These are phyloP conservation scores for Aspergillus pseudonomiae DNA, from an alignment of 2,329 filamentous ascomycete species.

Conservation along the genomic window DNA sequence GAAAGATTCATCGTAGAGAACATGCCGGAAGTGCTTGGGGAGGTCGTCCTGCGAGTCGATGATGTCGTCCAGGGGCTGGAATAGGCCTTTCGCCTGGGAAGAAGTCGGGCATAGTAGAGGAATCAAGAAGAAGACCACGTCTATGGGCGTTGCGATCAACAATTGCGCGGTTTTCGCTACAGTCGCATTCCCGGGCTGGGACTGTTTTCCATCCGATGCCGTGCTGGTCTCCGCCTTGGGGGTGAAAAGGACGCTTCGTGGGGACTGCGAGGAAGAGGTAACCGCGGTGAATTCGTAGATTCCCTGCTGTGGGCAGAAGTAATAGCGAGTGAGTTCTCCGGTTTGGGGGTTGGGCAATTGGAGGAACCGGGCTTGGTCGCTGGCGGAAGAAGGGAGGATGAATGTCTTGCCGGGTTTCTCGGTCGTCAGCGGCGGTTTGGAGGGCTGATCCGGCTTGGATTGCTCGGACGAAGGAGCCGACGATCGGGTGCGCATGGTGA, in stretches of 20 bases:
- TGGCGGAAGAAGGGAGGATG: constrained; percentile 58
- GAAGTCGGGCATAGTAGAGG: constrained; percentile 64
- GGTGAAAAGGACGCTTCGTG: constrained; percentile 60
- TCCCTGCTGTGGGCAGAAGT: constrained; percentile 61
- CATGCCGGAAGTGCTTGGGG: constrained; percentile 44
- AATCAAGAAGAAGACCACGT: constrained; percentile 81
- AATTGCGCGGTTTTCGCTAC: constrained; percentile 71
- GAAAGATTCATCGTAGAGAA: constrained; percentile 45
- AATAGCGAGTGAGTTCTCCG: constrained; percentile 53
- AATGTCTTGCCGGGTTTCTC: constrained; percentile 53
- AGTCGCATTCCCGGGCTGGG: constrained; percentile 46
- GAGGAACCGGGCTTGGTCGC: constrained; percentile 57
- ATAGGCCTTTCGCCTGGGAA: constrained; percentile 43
- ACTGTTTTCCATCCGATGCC: constrained; percentile 44
- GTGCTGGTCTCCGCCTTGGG: constrained; percentile 23
- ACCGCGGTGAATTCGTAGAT: constrained; percentile 65
- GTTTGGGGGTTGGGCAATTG: constrained; percentile 59
- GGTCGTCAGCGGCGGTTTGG: constrained; percentile 24
- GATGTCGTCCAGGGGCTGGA: constrained; percentile 54
- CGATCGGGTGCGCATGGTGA: constrained; percentile 28
- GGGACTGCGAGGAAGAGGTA: constrained; percentile 52
- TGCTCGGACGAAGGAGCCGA: constrained; percentile 23
- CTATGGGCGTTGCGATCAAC: constrained; percentile 81
- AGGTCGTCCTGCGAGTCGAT: constrained; percentile 49
- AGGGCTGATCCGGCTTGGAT: constrained; percentile 23